Conservation (phyloP, 2,329 filamentous ascomycete species). For the Colletotrichum trifolii region DNA sequence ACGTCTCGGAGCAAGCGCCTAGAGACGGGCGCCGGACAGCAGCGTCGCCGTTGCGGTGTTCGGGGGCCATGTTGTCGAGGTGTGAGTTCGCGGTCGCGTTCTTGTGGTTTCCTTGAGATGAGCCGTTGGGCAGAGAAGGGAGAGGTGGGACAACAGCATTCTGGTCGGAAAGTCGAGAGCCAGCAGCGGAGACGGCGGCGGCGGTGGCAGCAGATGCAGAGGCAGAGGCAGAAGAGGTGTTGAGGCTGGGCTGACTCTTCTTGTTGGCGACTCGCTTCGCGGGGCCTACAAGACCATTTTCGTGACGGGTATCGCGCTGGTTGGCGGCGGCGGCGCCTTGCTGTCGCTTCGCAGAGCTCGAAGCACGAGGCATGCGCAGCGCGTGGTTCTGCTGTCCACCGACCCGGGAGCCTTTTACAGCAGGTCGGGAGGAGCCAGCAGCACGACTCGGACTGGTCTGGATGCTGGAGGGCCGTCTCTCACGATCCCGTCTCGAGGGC, state of each 20-base stretch:
- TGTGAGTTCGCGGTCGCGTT: conserved; percentile 25
- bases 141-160: conserved; percentile 42
- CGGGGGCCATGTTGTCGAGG: conserved; percentile 52
- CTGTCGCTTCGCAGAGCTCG: conserved; percentile 70
- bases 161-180: conserved; percentile 39
- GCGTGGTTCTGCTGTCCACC: conserved; percentile 48
- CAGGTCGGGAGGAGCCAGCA: conserved; percentile 49
- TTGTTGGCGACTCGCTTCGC: conserved; percentile 51
- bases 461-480: conserved; percentile 25
- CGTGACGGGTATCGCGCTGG: conserved; percentile 80
- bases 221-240: conserved; percentile 42
- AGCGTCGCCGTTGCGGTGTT: conserved; percentile 55
- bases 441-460: conserved; percentile 40
- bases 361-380: conserved; percentile 70
- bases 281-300: conserved; percentile 83
- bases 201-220: conserved; percentile 32
- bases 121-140: conserved; percentile 40
- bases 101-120: conserved; percentile 43
- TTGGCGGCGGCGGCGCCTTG: conserved; percentile 68
- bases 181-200: conserved; percentile 39
- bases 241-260: conserved; percentile 60
- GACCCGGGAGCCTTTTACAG: conserved; percentile 46
- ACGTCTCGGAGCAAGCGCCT: conserved; percentile 66
- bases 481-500: conserved; percentile 30
- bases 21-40: conserved; percentile 59